Percentiles rank a stretch among this genome's conserved stretches.
Evolutionary conservation across 768 basidiomycete species (phyloP).

Genomic region (Boletus rubroflammeus): DNA sequence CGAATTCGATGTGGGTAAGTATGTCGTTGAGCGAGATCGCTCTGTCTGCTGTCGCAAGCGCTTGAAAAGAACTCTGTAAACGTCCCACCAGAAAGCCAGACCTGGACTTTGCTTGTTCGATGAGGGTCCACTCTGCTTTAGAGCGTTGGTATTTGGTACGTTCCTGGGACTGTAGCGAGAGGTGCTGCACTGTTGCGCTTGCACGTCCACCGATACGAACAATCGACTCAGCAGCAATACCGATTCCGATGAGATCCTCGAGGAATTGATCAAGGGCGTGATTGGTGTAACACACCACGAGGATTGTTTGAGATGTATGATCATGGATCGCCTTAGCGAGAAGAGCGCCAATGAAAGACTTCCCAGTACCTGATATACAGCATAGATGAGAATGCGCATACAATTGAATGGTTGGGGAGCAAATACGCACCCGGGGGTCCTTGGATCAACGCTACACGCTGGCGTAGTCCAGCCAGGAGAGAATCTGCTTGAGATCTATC

Average conservation of each 20-base stretch:
- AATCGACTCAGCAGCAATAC: constrained; percentile 47
- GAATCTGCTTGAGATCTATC: constrained; percentile 49
- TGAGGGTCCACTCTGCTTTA: constrained; percentile 38
- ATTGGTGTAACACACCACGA: constrained; percentile 73
- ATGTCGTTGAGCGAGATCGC: constrained; percentile 29
- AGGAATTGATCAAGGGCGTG: constrained; percentile 73
- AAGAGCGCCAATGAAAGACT: constrained; percentile 69
- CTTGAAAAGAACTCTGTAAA: constrained; percentile 33
- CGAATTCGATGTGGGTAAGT: constrained; percentile 49
- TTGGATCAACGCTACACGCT: constrained; percentile 60
- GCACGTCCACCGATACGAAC: constrained; percentile 60
- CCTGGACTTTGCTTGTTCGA: constrained; percentile 37
- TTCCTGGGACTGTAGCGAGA: constrained; percentile 44
- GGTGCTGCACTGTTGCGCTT: constrained; percentile 42
- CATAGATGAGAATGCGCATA: background rate
- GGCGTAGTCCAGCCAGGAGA: constrained; percentile 51
- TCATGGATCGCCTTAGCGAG: constrained; percentile 59
- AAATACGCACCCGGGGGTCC: constrained; percentile 59
- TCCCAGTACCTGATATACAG: constrained; percentile 55
- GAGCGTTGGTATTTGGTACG: constrained; percentile 20
- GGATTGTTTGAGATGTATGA: constrained; percentile 44
- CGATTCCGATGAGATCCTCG: constrained; percentile 56
- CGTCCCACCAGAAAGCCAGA: constrained; percentile 8
- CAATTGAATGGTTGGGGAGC: background rate
- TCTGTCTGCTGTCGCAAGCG: constrained; percentile 19